Conservation (phyloP, 2,329 filamentous ascomycete genomes). For the Phialophora macrospora region DNA sequence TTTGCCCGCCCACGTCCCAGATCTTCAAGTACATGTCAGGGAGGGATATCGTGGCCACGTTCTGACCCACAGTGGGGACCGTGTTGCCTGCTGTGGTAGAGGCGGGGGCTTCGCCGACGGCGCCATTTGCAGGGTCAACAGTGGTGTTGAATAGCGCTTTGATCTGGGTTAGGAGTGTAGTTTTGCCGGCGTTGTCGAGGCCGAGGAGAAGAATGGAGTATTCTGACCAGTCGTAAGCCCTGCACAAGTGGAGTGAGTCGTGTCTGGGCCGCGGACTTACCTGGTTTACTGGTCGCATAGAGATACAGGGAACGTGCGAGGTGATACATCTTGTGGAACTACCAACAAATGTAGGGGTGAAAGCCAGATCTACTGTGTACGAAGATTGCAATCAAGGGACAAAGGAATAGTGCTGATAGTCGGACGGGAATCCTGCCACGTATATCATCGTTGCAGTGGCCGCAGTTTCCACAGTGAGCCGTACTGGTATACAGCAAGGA, state of each 20-base stretch:
- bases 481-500: neutral
- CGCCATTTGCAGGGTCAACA: slow-evolving; percentile 42
- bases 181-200: slow-evolving; percentile 98
- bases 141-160: slow-evolving; percentile 77
- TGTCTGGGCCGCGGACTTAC: slow-evolving; percentile 52
- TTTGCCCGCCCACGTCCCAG: slow-evolving; percentile 96
- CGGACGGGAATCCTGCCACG: slow-evolving; percentile 26
- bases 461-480: neutral
- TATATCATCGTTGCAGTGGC: slow-evolving; percentile 28
- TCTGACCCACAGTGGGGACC: slow-evolving; percentile 95
- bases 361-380: neutral
- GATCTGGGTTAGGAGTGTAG: slow-evolving; percentile 95
- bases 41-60: slow-evolving; percentile 87
- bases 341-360: neutral
- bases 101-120: slow-evolving; percentile 50
- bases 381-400: neutral
- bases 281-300: slow-evolving; percentile 96
- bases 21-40: slow-evolving; percentile 97
- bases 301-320: slow-evolving; percentile 93
- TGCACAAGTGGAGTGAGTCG: neutral
- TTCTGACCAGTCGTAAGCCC: slow-evolving; percentile 60
- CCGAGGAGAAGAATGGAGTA: slow-evolving; percentile 97
- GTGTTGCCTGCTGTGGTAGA: slow-evolving; percentile 76
- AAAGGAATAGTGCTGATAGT: slow-evolving; percentile 18
- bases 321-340: slow-evolving; percentile 74